Evolutionary conservation across 768 basidiomycete genomes (phyloP), one percentile per base, ranked within the genome.

Genomic region (Cubamyces sp.): DNA sequence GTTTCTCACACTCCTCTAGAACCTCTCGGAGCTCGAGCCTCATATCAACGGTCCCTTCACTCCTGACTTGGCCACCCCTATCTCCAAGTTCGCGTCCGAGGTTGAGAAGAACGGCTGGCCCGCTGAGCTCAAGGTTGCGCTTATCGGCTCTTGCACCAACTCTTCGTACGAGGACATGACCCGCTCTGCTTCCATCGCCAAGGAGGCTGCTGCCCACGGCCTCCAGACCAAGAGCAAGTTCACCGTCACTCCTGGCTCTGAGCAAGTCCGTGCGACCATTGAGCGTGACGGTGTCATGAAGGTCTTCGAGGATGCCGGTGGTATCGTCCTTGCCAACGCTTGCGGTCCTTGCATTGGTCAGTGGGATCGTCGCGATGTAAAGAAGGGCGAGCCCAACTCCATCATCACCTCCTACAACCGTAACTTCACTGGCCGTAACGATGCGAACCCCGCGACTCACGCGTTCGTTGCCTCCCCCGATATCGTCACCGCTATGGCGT

Each of bases 371-470:
- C 80, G 87, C 71, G 97, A 99, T 68, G 93, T 98, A 52, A 89
- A 93, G 85, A 98, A 94, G 86, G 97, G 96, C 72, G 93, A 92
- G 70, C 80, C 84, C 69, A 99, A 98, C 86, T 96, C 97, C 47
- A 99, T 98, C 82, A 93, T 99, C 78, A 96, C 96, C 54, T 98
- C 96, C 19, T 99, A 99, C 86, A 99, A 99, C 88, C 96, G 97
- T 76, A 99, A 99, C 88, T 99, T 99, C 82, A 98, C 97, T 68
- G 97, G 96, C 60, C 94, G 97, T 74, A 99, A 99, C 77, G 97
- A 98, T 71, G 96, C 97, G 70, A 98, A 99, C 86, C 95, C 96
- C 21, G 95, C 95, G 64, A 99, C 97, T 34, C 97, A 98, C 77
- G 92, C 94, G 51, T 96, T 96, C 72, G 94, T 96, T 71, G 89